Conservation (phyloP, 305 asterid genomes). For the Euphrasia arctica region DNA sequence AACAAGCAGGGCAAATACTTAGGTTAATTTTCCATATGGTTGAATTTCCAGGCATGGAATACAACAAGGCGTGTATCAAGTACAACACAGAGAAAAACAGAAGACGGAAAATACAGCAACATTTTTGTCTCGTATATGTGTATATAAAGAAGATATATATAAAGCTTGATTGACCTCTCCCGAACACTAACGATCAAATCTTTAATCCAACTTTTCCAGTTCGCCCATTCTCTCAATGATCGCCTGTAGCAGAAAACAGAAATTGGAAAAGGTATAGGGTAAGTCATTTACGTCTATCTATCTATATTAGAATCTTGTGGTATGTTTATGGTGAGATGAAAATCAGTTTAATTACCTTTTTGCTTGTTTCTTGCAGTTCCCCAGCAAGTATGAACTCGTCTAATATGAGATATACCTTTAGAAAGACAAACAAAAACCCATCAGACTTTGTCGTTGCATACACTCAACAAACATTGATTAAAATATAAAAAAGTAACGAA, state of each 20-base stretch:
- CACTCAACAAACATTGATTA: neutral
- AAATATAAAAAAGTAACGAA: neutral
- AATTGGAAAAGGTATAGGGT: neutral
- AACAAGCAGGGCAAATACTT: neutral
- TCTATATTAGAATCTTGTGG: too few relatives aligned
- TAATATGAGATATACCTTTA: conserved; percentile 82
- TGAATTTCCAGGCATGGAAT: neutral
- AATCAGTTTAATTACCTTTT: conserved; percentile 46
- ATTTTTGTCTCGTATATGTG: neutral
- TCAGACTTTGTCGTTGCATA: neutral
- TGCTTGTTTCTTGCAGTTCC: conserved; percentile 96
- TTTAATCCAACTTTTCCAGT: conserved; percentile 76
- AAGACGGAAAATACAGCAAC: neutral
- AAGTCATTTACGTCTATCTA: too few relatives aligned
- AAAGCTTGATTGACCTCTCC: neutral
- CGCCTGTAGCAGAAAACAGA: conserved; percentile 40
- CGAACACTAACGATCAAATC: neutral
- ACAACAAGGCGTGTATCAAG: neutral
- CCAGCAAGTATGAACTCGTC: conserved; percentile 98
- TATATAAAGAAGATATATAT: neutral
- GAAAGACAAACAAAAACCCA: neutral
- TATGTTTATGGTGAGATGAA: neutral
- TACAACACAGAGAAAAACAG: neutral
- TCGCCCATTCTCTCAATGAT: conserved; percentile 96
- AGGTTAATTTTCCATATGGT: neutral